Evolutionary conservation across 2,329 filamentous ascomycete species (phyloP), one percentile per base, ranked within the genome.

Genomic region (Diplodia seriata): DNA sequence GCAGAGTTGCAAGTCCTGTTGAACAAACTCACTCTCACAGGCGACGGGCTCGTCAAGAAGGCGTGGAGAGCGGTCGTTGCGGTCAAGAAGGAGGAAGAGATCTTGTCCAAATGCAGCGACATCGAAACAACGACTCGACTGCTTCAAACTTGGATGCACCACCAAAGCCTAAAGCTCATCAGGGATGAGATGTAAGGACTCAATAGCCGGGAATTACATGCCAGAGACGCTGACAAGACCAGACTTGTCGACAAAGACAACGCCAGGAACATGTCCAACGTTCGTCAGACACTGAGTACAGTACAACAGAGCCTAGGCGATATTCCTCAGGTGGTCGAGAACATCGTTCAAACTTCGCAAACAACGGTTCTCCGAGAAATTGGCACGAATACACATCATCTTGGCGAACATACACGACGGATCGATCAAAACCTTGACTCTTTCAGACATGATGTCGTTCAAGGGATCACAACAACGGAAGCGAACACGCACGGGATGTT

Each of bases 71-170:
- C n/a, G 8, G 33, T 40, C 31, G 54, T 40, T 26, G 54, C 31
- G 11, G 14, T 56, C 8, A 40, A 56, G n/a, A 56, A 56, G 33
- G 54, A 56, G 20, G 15, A 56, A 26, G 54, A 56, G 8, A 56
- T 56, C 9, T 15, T 56, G 4, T 1, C 8, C 31, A 56, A 26
- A 38, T 56, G 54, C 33, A 12, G 14, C 2, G 33, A 56, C 31
- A 38, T 56, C 11, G 54, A 56, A 12, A 20, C 18, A 6, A 40
- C 20, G 2, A 11, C n/a, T 2, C 6, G n/a, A 4, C n/a, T 23
- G 6, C 31, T 38, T 26, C 54, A 40, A 0, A 38, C 33, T 18
- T 56, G 31, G 33, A 38, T 38, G 31, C 31, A 56, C 1, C 33
- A 56, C 26, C 54, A 56, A 4, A 56, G 54, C 9, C n/a, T 56